These are phyloP conservation scores for Hylodesmum podocarpum DNA, from an alignment of 306 rosid species.

Conservation along the genomic window DNA sequence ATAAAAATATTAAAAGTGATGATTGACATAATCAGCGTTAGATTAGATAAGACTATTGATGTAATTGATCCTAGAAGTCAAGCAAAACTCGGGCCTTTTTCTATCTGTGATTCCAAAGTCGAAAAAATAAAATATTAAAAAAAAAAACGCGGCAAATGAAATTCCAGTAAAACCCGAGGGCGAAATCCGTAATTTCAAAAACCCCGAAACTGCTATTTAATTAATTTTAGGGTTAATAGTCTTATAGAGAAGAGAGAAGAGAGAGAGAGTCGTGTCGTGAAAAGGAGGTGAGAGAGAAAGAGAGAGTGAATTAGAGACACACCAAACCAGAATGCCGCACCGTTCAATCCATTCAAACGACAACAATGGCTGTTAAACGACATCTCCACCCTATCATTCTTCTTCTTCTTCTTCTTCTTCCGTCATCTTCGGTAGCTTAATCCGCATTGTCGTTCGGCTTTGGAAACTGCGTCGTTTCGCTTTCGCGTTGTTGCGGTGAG, in stretches of 20 bases:
- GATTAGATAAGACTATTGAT: neutral
- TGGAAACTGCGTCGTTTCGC: neutral
- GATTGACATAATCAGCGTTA: neutral
- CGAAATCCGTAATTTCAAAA: slow-evolving; percentile 19
- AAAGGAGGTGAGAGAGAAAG: neutral
- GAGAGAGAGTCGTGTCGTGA: neutral
- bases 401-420: neutral
- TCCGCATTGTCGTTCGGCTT: neutral
- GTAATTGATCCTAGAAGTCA: neutral
- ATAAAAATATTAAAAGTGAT: too few species aligned
- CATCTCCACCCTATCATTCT: neutral
- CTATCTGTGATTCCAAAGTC: neutral
- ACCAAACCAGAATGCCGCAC: slow-evolving; percentile 3
- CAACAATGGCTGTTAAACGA: neutral
- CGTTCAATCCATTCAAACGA: slow-evolving; percentile 18
- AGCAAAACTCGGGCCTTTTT: neutral
- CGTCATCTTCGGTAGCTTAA: neutral
- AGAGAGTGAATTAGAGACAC: neutral
- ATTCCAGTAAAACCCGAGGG: neutral
- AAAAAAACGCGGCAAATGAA: slow-evolving; percentile 27
- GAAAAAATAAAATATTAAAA: neutral
- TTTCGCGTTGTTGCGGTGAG: neutral
- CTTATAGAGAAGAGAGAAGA: neutral
- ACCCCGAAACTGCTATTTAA: slow-evolving; percentile 17
- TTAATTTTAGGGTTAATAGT: slow-evolving; percentile 4